These are phyloP conservation scores for Pestalotiopsis sp. DNA, from an alignment of 2,329 filamentous ascomycete genomes.

Conservation along the genomic window DNA sequence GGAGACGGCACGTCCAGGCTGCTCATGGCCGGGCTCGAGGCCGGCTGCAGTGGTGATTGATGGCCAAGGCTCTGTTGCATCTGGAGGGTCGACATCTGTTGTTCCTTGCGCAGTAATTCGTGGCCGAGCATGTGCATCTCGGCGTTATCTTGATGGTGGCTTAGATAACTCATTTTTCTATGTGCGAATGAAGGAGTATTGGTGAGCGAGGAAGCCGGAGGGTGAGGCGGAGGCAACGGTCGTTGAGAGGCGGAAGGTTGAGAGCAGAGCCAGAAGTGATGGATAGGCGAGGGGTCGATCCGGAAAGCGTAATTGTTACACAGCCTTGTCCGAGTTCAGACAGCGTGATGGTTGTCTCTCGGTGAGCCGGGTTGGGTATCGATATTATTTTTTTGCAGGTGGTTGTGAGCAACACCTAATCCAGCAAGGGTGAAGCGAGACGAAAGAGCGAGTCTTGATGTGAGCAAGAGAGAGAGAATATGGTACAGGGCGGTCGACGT, in stretches of 20 bases:
- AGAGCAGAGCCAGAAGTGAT: not conserved
- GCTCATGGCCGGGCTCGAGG: constrained; percentile 20
- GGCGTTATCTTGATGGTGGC: constrained; percentile 21
- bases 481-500: not conserved
- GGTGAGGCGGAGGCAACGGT: not conserved
- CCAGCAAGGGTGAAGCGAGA: constrained; percentile 11
- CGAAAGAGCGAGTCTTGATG: not conserved
- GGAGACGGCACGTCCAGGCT: constrained; percentile 23
- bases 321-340: constrained; percentile 1
- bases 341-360: not conserved
- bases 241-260: not conserved
- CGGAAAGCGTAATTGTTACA: not conserved
- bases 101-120: constrained; percentile 21
- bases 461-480: not conserved
- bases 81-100: constrained; percentile 26
- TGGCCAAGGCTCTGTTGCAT: constrained; percentile 27
- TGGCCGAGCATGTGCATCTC: constrained; percentile 30
- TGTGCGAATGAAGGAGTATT: not conserved
- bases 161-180: constrained; percentile 22
- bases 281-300: not conserved
- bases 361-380: constrained; percentile 4
- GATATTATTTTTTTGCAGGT: not conserved
- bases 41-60: constrained; percentile 23
- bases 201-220: not conserved
- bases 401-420: not conserved